Evolutionary conservation across 495 filamentous ascomycete species (phyloP), one percentile per base, ranked within the genome.

Genomic region (Xylaria grammica): DNA sequence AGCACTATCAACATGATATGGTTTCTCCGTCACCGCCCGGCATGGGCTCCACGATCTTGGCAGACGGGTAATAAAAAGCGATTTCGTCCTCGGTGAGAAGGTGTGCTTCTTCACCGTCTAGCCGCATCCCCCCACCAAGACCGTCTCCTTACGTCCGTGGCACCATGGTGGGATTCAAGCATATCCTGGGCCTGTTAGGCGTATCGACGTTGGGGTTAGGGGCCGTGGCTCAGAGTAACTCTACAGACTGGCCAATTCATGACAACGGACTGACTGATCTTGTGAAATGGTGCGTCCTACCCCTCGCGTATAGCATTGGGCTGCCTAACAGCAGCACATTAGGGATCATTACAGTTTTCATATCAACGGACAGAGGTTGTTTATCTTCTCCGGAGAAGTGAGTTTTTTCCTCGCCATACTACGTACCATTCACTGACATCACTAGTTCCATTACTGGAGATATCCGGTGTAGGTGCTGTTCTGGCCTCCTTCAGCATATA

Each of bases 261-360:
- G 76, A 83, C 62, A 78, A 87, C 68, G 78, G 81, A 13, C 65
- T 84, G 20, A 86, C 79, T 64, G 71, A 80, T 5, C 74, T 78
- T 4, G 84, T 87, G 0, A 72, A 85, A 67, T 83, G 81, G 78
- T 66, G 52, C 13, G 42, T 19, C 26, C 10, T 42, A 9, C 22
- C 22, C 20, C 22, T 8, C 22, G 8, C 7, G 15, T 51, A 9
- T 2, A 55, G 13, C 52, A 13, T 6, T 22, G 17, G 9, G 8
- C 30, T 19, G 22, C 5, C 20, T 57, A 19, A 54, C 54, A 27
- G 24, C 22, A 15, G 17, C 19, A 7, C 20, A 19, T 63, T 34
- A 68, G 86, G 86, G 87, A 87, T 52, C 69, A 85, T 27, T 86
- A 86, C 65, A 87, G 85, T 74, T 78, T 87, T 52, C 79, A 76